Conservation (phyloP, 768 basidiomycete species). For the Naematelia aurantialba region DNA sequence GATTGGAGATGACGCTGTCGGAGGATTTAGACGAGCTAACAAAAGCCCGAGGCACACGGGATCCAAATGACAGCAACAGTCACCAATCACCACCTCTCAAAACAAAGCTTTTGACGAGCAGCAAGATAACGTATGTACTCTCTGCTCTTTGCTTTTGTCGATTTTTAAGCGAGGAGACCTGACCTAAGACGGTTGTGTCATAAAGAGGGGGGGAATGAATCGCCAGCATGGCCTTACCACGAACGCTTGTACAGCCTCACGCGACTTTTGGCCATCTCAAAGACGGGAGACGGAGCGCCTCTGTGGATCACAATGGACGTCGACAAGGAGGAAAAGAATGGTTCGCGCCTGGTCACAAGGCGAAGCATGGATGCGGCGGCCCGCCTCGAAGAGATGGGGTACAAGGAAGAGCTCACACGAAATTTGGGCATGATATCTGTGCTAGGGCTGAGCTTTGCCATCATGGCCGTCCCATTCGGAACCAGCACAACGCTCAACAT, state of each 20-base stretch:
- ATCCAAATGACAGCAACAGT: too few relatives aligned
- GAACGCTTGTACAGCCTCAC: not conserved
- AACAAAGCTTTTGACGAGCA: too few relatives aligned
- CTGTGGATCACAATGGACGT: not conserved
- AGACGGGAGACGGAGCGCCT: not conserved
- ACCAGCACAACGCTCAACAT: slow-evolving; percentile 38
- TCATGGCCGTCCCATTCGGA: slow-evolving; percentile 46
- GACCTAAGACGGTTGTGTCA: too few relatives aligned
- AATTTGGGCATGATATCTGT: slow-evolving; percentile 43
- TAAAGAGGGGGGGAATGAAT: too few relatives aligned
- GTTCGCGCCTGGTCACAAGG: not conserved
- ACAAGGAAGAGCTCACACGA: slow-evolving; percentile 41
- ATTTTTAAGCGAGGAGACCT: too few relatives aligned
- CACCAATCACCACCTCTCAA: too few relatives aligned
- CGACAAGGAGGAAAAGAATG: not conserved
- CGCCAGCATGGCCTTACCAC: too few relatives aligned
- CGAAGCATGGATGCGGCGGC: slow-evolving; percentile 10
- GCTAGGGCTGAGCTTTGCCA: slow-evolving; percentile 41
- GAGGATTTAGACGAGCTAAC: too few relatives aligned
- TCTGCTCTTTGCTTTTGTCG: too few relatives aligned
- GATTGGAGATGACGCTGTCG: too few relatives aligned
- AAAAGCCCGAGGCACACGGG: too few relatives aligned
- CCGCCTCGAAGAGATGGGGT: slow-evolving; percentile 41
- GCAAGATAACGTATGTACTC: too few relatives aligned
- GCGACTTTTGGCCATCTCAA: not conserved